Base-by-base conservation (phyloP, 2,329 filamentous ascomycete species). In the Botryosphaeria dothidea region DNA sequence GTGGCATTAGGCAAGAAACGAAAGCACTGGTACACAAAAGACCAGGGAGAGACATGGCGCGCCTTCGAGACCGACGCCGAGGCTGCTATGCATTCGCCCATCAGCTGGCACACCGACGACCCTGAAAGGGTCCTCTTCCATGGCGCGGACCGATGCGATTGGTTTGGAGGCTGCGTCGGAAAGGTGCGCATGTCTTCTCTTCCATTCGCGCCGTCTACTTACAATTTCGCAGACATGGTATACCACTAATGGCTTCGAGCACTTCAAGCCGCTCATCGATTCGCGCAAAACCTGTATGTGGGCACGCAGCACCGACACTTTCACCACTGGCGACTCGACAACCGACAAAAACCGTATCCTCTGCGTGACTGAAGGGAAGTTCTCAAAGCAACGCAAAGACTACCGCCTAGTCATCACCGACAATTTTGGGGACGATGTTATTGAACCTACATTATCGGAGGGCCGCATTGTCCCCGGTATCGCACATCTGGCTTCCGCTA, bases 71-170 rank as follows among this genome's bases (percentile, higher is more conserved):
- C 90, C 38, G 82, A 71, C 4, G 68, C 68, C 25, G 71, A 72
- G 80, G 70, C 86, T 86, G 54, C 88, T 83, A 74, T 77, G 82
- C 69, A 87, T 84, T 70, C 79, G 83, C 78, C 86, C 38, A 82
- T 98, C 69, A 83, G 83, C 69, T 99, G 97, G 80, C 92, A 98
- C 78, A 92, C 92, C 63, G 83, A 80, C 68, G 92, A 99, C 76
- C 87, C 90, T 23, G 87, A 94, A 72, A 92, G 92, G 79, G 91
- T 98, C 68, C 86, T 99, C 67, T 92, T 95, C 80, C 90, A 93
- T 57, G 77, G 74, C 34, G 71, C 76, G 4, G 77, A 80, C 41
- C 74, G 76, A 61, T 81, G 77, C 69, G 63, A 65, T 56, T 69
- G 72, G 43, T 71, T 73, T 63, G 68, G 70, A 71, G 69, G 75